Evolutionary conservation across 371 early-diverging fungal species (phyloP).

Genomic region (Mucor ambiguus): DNA sequence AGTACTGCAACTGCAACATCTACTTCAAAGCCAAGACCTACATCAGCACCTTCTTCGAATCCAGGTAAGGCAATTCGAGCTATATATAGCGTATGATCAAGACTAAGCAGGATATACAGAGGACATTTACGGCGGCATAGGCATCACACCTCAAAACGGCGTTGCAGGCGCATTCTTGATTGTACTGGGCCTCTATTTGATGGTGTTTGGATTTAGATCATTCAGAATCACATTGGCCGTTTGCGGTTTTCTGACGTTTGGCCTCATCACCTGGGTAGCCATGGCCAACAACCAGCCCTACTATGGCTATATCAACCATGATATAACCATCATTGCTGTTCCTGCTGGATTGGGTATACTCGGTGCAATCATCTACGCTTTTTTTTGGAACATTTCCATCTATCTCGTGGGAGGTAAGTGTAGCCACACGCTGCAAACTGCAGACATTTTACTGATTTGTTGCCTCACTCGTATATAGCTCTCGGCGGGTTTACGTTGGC

Average conservation of each 20-base stretch:
- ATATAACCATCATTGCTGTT: slow-evolving; percentile 28
- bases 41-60: slow-evolving; percentile 8
- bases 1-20: slow-evolving; percentile 5
- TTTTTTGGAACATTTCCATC: slow-evolving; percentile 27
- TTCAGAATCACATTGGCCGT: slow-evolving; percentile 35
- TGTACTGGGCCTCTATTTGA: slow-evolving; percentile 34
- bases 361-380: slow-evolving; percentile 29
- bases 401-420: slow-evolving; percentile 18
- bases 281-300: slow-evolving; percentile 31
- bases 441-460: not conserved
- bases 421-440: not conserved
- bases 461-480: not conserved
- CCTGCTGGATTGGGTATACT: slow-evolving; percentile 27
- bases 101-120: slow-evolving; percentile 7
- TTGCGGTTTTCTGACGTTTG: slow-evolving; percentile 39
- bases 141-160: slow-evolving; percentile 37
- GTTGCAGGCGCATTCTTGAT: slow-evolving; percentile 36
- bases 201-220: slow-evolving; percentile 35
- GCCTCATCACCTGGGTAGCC: slow-evolving; percentile 30
- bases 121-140: slow-evolving; percentile 21
- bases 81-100: not conserved
- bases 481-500: slow-evolving; percentile 27
- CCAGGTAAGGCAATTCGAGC: slow-evolving; percentile 9
- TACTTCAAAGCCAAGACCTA: not conserved
- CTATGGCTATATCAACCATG: slow-evolving; percentile 29